These are phyloP conservation scores for Allium cepa DNA, from an alignment of 106 monocot genomes.

Conservation along the genomic window DNA sequence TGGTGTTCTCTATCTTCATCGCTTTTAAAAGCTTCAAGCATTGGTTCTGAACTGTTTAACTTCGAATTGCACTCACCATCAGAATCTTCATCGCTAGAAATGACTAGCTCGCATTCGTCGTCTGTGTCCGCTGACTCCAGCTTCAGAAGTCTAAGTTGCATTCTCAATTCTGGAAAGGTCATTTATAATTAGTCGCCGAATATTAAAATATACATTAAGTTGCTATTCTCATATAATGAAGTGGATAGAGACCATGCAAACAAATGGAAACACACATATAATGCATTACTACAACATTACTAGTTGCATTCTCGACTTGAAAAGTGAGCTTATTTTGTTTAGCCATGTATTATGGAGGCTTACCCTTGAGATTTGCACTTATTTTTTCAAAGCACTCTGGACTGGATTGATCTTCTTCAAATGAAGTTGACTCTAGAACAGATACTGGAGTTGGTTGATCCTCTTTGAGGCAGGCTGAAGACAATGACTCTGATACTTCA, in stretches of 20 bases:
- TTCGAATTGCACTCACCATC: neutral
- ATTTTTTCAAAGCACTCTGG: conserved; percentile 63
- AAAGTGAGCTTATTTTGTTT: no score
- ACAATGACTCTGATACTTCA: conserved; percentile 5
- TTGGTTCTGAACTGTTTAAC: neutral
- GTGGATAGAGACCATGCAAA: no score
- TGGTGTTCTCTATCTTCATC: conserved; percentile 74
- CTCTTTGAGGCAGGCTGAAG: conserved; percentile 21
- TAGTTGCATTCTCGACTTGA: neutral
- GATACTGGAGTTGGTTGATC: conserved; percentile 74
- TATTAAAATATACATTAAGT: no score
- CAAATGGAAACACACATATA: neutral
- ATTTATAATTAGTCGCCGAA: neutral
- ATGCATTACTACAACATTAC: neutral
- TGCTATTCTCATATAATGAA: no score
- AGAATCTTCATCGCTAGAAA: conserved; percentile 40
- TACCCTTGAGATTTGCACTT: conserved; percentile 71
- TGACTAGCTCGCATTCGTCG: conserved; percentile 16
- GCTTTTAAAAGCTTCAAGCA: conserved; percentile 27
- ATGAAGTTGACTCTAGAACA: conserved; percentile 54
- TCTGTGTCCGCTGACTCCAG: conserved; percentile 25
- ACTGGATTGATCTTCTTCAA: conserved; percentile 29
- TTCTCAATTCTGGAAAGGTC: conserved; percentile 41
- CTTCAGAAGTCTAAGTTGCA: conserved; percentile 70
- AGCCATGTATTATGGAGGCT: neutral